These are phyloP conservation scores for Neodidymelliopsis sp. DNA, from an alignment of 2,329 filamentous ascomycete species.

Conservation along the genomic window DNA sequence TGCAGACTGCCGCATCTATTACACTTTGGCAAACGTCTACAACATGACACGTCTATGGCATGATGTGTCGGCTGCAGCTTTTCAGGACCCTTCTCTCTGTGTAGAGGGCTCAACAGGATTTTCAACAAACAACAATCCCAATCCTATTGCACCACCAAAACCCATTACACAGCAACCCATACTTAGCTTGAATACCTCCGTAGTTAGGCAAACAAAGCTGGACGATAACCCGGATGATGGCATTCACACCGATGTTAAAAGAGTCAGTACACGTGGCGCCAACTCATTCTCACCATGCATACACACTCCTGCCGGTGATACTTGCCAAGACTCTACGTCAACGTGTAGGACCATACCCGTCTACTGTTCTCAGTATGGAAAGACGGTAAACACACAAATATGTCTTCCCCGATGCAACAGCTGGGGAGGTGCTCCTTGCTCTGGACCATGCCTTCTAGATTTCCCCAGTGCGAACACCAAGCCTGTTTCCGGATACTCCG, in stretches of 20 bases:
- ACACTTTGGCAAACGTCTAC: constrained; percentile 45
- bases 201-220: background rate
- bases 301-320: background rate
- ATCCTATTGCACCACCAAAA: background rate
- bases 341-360: background rate
- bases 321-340: background rate
- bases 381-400: background rate
- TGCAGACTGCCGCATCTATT: constrained; percentile 51
- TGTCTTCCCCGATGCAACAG: background rate
- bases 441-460: background rate
- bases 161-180: background rate
- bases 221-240: background rate
- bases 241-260: background rate
- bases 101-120: constrained; percentile 43
- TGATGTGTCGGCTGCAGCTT: constrained; percentile 44
- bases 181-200: background rate
- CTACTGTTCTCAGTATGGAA: background rate
- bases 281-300: background rate
- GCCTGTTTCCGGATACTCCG: background rate
- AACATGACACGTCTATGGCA: constrained; percentile 49
- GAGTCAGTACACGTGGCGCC: background rate
- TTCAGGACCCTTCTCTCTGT: constrained; percentile 39
- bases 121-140: constrained; percentile 7
- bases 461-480: background rate
- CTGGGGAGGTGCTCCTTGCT: background rate